Evolutionary conservation across 139 green algal genomes (phyloP).

Genomic region (Tetraselmis chui): DNA sequence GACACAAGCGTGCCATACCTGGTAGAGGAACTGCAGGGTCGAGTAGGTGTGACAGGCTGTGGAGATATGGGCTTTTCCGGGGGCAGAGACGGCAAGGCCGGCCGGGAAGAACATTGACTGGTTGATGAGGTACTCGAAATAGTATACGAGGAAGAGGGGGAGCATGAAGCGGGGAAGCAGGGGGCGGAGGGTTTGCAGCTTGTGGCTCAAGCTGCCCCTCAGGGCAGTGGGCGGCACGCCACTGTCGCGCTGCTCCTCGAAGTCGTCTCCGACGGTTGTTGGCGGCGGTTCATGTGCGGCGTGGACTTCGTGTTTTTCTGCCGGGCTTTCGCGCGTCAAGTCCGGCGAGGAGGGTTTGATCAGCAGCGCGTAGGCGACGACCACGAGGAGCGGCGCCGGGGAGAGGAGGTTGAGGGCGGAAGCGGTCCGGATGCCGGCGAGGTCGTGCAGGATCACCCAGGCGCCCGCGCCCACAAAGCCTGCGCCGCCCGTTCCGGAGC

Average conservation of each 20-base stretch:
- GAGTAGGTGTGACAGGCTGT: slow-evolving; percentile 3
- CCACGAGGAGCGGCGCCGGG: neutral
- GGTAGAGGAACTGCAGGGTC: slow-evolving; percentile 7
- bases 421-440: neutral
- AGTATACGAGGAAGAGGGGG: slow-evolving; percentile 17
- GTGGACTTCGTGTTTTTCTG: too few relatives aligned
- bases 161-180: slow-evolving; percentile 5
- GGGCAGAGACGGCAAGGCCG: slow-evolving; percentile 1
- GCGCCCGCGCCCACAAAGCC: slow-evolving; percentile 1
- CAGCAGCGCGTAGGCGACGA: neutral
- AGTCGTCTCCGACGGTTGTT: too few relatives aligned
- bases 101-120: slow-evolving; percentile 11
- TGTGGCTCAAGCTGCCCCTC: neutral
- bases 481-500: slow-evolving; percentile 8
- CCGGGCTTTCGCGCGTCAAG: neutral
- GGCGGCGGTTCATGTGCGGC: too few relatives aligned
- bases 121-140: slow-evolving; percentile 20
- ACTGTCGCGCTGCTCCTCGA: too few relatives aligned
- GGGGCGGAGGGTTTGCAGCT: neutral
- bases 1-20: neutral
- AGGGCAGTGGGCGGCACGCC: neutral
- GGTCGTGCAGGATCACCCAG: neutral
- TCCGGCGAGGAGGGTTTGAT: neutral
- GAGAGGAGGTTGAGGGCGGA: slow-evolving; percentile 1
- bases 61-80: neutral